Evolutionary conservation across 768 basidiomycete genomes (phyloP), one percentile per base, ranked within the genome.

Genomic region (Lentinula sp.): DNA sequence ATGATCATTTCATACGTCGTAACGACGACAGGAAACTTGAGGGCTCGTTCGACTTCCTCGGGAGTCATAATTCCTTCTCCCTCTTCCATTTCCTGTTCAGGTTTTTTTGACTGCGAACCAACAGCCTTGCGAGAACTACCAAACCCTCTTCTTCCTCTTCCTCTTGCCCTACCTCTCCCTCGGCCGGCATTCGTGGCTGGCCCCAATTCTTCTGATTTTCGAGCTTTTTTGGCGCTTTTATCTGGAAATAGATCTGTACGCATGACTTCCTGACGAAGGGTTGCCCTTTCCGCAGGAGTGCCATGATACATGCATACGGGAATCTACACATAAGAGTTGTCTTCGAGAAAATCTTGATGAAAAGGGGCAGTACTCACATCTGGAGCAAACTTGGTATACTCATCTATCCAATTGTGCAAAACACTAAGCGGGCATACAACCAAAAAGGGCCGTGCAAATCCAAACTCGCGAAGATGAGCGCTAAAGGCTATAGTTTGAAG

Each of bases 1-100:
- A 95, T 95, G 65, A 95, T 84, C 70, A 98, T 91, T 70, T 98
- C 91, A 71, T 94, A 96, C 2, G 93, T 97, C 4, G 95, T 97
- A 16, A 96, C 70, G 31, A 92, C 84, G n/a, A 93, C 81, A 2
- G 92, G 92, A 70, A 93, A 93, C 15, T 31, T 23, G 6, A 53
- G 40, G 8, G 59, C 59, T 28, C 40, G 49, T 31, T 52, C 18
- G 16, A 11, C 31, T 52, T 64, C 37, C 3, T 65, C 60, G 4
- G n/a, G 52, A 21, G 50, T 53, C n/a, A n/a, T 15, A 7, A 21
- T 64, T 43, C 65, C 62, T 50, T 68, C 68, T 31, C 66, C 65
- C 7, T 67, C 60, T 18, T 68, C 64, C 15, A 64, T 65, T 32
- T 65, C 65, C 23, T 67, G 34, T 32, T 50, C 10, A n/a, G 32